A percentile compares a stretch with the other conserved stretches of the same genome.
phyloP scores from a whole-genome alignment of 495 filamentous ascomycete genomes.

The Neurospora sp. region DNA sequence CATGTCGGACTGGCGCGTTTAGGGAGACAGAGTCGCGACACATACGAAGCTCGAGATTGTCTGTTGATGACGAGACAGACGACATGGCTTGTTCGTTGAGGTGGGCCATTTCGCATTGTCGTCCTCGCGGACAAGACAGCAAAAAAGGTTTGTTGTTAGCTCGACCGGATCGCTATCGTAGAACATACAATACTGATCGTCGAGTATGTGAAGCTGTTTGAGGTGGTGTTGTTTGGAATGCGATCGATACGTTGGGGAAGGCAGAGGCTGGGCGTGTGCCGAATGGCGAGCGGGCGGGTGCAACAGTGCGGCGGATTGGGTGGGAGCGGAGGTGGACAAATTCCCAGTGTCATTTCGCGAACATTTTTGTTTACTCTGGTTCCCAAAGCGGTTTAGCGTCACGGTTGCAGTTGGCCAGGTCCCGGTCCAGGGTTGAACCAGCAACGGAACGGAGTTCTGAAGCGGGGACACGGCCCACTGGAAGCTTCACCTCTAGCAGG shows the following conservation, averaged over 20 bases:
- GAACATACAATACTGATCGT: neutral
- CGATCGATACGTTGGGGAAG: neutral
- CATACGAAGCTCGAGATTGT: conserved; percentile 64
- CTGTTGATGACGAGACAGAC: conserved; percentile 41
- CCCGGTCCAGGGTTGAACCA: conserved; percentile 4
- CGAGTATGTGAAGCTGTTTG: neutral
- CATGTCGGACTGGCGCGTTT: neutral
- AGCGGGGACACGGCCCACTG: neutral
- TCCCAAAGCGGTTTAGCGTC: conserved; percentile 17
- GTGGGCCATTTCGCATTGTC: conserved; percentile 62
- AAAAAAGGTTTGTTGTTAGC: neutral
- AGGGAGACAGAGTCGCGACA: conserved; percentile 10
- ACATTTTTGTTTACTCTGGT: conserved; percentile 21
- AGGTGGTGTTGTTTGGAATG: neutral
- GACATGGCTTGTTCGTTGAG: conserved; percentile 72
- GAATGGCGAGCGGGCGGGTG: neutral
- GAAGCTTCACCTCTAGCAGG: conserved; percentile 4
- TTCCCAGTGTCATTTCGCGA: conserved; percentile 14
- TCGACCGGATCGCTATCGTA: neutral
- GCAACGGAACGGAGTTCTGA: conserved; percentile 4
- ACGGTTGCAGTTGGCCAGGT: neutral
- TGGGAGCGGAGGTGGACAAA: conserved; percentile 9
- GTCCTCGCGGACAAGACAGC: neutral
- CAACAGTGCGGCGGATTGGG: neutral
- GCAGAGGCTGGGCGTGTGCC: neutral